These are phyloP conservation scores for Fusarium sp. DNA, from an alignment of 2,329 filamentous ascomycete species.

Conservation along the genomic window DNA sequence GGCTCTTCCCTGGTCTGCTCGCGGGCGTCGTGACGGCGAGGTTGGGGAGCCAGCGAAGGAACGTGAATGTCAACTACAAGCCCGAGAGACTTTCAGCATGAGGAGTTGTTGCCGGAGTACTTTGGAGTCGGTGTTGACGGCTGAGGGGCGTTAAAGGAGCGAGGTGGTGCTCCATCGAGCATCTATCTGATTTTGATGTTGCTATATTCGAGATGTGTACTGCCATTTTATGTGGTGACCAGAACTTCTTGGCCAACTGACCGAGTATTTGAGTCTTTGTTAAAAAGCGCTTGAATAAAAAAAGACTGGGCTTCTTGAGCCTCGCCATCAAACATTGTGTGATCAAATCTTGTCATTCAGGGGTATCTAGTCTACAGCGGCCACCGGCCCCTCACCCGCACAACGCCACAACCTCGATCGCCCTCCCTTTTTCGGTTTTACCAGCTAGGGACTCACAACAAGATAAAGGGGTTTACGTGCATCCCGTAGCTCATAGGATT, in stretches of 20 bases:
- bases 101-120: neutral
- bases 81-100: conserved; percentile 36
- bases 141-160: conserved; percentile 17
- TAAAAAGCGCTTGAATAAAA: neutral
- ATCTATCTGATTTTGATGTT: neutral
- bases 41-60: conserved; percentile 69
- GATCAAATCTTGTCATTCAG: conserved; percentile 45
- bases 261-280: neutral
- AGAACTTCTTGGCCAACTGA: neutral
- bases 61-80: conserved; percentile 44
- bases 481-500: conserved; percentile 2
- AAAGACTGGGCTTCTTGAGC: neutral
- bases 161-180: neutral
- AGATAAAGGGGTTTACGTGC: neutral
- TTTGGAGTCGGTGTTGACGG: neutral
- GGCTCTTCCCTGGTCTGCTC: conserved; percentile 87
- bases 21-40: conserved; percentile 79
- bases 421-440: conserved; percentile 21
- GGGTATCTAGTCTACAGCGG: conserved; percentile 59
- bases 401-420: conserved; percentile 15
- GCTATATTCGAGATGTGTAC: neutral
- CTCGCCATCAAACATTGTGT: neutral
- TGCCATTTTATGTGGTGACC: neutral
- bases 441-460: conserved; percentile 7
- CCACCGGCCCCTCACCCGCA: conserved; percentile 32